Conservation (phyloP, 805 yeast genomes). For the Teunomyces aglyptinius region DNA sequence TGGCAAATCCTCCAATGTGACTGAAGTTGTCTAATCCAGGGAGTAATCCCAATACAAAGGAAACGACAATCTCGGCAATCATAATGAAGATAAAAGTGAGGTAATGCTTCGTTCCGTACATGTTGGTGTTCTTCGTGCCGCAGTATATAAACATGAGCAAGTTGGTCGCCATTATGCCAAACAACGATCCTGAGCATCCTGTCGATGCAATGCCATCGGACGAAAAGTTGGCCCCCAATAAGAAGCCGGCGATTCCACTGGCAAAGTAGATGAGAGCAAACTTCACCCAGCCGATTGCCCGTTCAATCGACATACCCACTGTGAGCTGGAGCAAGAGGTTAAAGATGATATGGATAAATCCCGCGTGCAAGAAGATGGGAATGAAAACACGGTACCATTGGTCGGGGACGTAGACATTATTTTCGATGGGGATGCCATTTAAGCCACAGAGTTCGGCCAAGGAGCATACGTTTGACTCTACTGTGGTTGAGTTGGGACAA, state of each 20-base stretch:
- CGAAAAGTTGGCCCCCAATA: constrained; percentile 67
- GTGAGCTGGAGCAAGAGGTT: constrained; percentile 59
- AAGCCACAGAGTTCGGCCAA: constrained; percentile 61
- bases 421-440: constrained; percentile 40
- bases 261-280: constrained; percentile 55
- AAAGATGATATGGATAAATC: constrained; percentile 64
- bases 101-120: constrained; percentile 47
- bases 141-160: constrained; percentile 52
- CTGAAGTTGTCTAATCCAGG: constrained; percentile 77
- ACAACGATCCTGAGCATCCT: constrained; percentile 71
- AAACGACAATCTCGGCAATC: constrained; percentile 55
- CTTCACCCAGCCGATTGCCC: constrained; percentile 52
- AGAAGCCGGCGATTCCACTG: constrained; percentile 64
- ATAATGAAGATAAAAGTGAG: constrained; percentile 44
- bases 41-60: constrained; percentile 61
- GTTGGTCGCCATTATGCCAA: constrained; percentile 66
- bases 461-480: constrained; percentile 54
- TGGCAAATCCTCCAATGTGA: constrained; percentile 71
- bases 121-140: constrained; percentile 49
- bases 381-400: constrained; percentile 70
- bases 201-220: constrained; percentile 65
- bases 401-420: constrained; percentile 42
- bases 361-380: constrained; percentile 76
- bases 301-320: constrained; percentile 61
- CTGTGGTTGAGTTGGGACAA: constrained; percentile 64